Percentiles rank a stretch among this genome's conserved stretches.
These are phyloP conservation scores for Setaria italica DNA, from an alignment of 202 grass and related monocot species.

Conservation along the genomic window DNA sequence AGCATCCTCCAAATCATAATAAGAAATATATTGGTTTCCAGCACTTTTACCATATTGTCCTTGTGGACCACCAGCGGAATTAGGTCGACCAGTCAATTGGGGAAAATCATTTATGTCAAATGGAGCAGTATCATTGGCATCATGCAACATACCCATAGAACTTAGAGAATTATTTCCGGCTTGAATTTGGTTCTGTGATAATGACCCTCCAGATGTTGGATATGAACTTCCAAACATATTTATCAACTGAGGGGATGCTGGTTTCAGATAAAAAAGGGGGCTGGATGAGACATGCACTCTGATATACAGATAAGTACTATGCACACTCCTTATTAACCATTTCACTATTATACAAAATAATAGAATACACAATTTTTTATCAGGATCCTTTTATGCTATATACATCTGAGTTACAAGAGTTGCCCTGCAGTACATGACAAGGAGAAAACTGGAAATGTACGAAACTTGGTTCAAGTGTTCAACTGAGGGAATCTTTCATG, in stretches of 20 bases:
- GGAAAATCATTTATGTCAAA: conserved; percentile 99
- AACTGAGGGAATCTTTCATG: background rate
- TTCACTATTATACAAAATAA: conserved; percentile 37
- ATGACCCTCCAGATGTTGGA: conserved; percentile 73
- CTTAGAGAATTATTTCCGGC: conserved; percentile 77
- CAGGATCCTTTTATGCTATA: background rate
- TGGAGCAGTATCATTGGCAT: conserved; percentile 70
- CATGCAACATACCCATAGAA: conserved; percentile 95
- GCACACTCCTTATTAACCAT: conserved; percentile 16
- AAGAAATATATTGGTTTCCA: conserved; percentile 33
- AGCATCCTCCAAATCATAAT: conserved; percentile 19
- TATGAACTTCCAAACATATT: conserved; percentile 93
- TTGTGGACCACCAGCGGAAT: conserved; percentile 86
- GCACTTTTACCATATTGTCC: conserved; percentile 91
- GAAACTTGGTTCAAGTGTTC: conserved; percentile 1
- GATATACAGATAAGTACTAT: conserved; percentile 36
- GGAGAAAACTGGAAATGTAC: background rate
- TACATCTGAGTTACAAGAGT: background rate
- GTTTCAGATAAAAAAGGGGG: conserved; percentile 28
- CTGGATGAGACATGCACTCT: conserved; percentile 35
- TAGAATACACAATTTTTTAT: conserved; percentile 28
- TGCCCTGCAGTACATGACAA: conserved; percentile 6
- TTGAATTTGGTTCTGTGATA: conserved; percentile 93
- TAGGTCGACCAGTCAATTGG: conserved; percentile 89
- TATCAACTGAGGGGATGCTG: conserved; percentile 81